phyloP scores from a whole-genome alignment of 495 filamentous ascomycete genomes.

The Talaromyces ruber region DNA sequence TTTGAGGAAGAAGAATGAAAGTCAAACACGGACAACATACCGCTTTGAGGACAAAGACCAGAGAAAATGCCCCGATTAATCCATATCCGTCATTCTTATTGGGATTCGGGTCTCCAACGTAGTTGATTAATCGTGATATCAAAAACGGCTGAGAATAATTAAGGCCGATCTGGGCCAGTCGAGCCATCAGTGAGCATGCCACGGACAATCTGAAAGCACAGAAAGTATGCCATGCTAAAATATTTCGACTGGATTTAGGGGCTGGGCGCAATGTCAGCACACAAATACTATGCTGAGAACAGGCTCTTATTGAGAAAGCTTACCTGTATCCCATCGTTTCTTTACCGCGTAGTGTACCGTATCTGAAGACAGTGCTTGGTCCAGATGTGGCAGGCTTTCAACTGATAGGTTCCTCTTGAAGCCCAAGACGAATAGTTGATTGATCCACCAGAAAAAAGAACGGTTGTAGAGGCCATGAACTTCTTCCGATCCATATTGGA shows the following conservation, averaged over 20 bases:
- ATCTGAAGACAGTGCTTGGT: slow-evolving; percentile 26
- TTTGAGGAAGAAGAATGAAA: not conserved
- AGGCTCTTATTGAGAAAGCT: not conserved
- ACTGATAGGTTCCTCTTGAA: slow-evolving; percentile 30
- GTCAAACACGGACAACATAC: slow-evolving; percentile 18
- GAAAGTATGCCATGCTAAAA: slow-evolving; percentile 25
- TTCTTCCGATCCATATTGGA: slow-evolving; percentile 31
- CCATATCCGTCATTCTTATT: slow-evolving; percentile 44
- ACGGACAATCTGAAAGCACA: slow-evolving; percentile 27
- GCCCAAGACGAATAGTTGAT: slow-evolving; percentile 36
- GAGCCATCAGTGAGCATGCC: slow-evolving; percentile 35
- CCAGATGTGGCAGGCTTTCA: slow-evolving; percentile 30
- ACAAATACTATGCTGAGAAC: not conserved
- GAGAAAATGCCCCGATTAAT: slow-evolving; percentile 51
- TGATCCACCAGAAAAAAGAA: slow-evolving; percentile 49
- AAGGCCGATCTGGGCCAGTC: slow-evolving; percentile 44
- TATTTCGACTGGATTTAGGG: slow-evolving; percentile 11
- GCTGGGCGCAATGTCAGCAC: not conserved
- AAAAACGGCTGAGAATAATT: slow-evolving; percentile 54
- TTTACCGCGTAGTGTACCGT: slow-evolving; percentile 23
- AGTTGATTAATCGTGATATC: slow-evolving; percentile 37
- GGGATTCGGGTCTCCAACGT: slow-evolving; percentile 25
- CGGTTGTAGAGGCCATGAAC: slow-evolving; percentile 39
- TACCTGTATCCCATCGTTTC: slow-evolving; percentile 24
- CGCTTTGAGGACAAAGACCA: slow-evolving; percentile 55